Percentiles rank a stretch among this genome's conserved stretches.
phyloP scores from a whole-genome alignment of 192 early-diverging fungal species.

The Umbelopsis isabellina region DNA sequence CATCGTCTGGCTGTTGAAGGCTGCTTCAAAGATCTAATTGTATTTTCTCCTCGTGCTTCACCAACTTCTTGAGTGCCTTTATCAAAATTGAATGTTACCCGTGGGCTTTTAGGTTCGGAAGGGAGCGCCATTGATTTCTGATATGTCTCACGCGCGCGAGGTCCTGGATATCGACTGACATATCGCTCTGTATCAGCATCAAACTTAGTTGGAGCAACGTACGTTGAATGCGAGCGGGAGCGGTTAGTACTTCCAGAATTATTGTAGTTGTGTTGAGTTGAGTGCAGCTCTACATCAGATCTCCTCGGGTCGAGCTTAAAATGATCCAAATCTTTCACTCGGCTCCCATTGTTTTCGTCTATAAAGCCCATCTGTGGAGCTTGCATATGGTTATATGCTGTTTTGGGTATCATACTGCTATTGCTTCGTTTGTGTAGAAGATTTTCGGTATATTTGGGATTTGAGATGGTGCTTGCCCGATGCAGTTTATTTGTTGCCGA shows the following conservation, averaged over 20 bases:
- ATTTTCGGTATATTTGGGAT: not conserved
- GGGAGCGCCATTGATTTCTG: not conserved
- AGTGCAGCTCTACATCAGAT: too few species aligned
- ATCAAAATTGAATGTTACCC: slow-evolving; percentile 4
- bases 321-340: too few species aligned
- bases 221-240: too few species aligned
- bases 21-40: not conserved
- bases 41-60: not conserved
- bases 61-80: not conserved
- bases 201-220: too few species aligned
- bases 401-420: slow-evolving; percentile 4
- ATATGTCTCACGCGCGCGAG: not conserved
- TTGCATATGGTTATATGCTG: not conserved
- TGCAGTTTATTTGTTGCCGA: slow-evolving; percentile 9
- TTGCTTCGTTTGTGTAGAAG: slow-evolving; percentile 16
- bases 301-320: too few species aligned
- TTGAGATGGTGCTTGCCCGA: slow-evolving; percentile 17
- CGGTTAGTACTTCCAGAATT: too few species aligned
- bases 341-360: too few species aligned
- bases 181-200: not conserved
- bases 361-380: too few species aligned
- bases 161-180: not conserved
- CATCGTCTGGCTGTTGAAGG: slow-evolving; percentile 1
- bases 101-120: not conserved
- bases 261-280: too few species aligned